A percentile compares a stretch with the other conserved stretches of the same genome.
Evolutionary conservation across 331 rosid species (phyloP).

Genomic region (Rosa hybrid): DNA sequence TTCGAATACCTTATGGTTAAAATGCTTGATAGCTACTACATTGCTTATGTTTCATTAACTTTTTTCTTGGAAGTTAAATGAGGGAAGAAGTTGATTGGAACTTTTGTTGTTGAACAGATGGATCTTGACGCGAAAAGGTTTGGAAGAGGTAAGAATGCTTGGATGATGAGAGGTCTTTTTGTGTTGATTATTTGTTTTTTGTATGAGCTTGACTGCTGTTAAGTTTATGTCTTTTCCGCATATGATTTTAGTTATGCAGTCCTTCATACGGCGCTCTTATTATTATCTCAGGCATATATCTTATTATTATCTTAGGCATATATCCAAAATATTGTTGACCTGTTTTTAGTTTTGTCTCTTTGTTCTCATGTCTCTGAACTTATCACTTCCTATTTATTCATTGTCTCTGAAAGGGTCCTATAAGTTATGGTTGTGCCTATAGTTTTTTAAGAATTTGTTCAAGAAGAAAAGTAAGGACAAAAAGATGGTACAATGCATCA

Average conservation of each 20-base stretch:
- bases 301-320: background rate
- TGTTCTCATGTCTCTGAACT: background rate
- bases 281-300: background rate
- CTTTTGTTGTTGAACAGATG: slow-evolving; percentile 33
- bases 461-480: background rate
- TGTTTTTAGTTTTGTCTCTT: background rate
- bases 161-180: background rate
- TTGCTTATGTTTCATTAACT: background rate
- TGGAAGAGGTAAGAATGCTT: slow-evolving; percentile 53
- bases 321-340: background rate
- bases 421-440: background rate
- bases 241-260: background rate
- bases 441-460: background rate
- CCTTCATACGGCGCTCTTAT: background rate
- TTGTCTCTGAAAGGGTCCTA: background rate
- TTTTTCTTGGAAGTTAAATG: background rate
- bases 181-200: slow-evolving; percentile 18
- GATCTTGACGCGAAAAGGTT: slow-evolving; percentile 42
- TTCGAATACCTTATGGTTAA: background rate
- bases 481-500: background rate
- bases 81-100: slow-evolving; percentile 26
- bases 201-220: background rate
- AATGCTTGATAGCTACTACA: background rate
- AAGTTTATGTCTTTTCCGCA: background rate
- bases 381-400: background rate